Evolutionary conservation across 108 stramenopile genomes (phyloP).

Genomic region (Cyclotella atomus): DNA sequence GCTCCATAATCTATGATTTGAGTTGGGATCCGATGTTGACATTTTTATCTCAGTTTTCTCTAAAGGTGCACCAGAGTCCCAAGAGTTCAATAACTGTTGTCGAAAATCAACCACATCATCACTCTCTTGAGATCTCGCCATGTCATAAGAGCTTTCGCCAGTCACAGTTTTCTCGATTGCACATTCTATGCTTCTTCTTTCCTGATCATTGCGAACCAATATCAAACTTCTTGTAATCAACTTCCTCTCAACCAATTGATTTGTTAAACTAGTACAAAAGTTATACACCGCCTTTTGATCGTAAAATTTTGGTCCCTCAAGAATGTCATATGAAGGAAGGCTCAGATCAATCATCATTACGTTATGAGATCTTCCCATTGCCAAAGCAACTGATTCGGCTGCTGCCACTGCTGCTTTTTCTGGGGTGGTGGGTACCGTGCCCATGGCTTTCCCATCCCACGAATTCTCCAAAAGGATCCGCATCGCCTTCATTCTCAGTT

Average conservation of each 20-base stretch:
- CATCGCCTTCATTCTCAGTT: conserved; percentile 40
- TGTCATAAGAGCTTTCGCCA: not conserved
- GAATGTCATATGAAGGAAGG: conserved; percentile 49
- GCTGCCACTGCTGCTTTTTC: conserved; percentile 35
- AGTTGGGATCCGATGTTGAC: conserved; percentile 4
- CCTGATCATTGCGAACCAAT: conserved; percentile 41
- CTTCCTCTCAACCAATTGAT: conserved; percentile 19
- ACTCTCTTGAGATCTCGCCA: not conserved
- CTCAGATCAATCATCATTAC: conserved; percentile 46
- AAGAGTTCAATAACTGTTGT: conserved; percentile 31
- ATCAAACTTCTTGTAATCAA: conserved; percentile 42
- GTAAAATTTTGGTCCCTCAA: conserved; percentile 42
- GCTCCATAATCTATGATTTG: conserved; percentile 54
- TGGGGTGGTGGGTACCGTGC: conserved; percentile 27
- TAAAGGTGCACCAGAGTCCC: conserved; percentile 21
- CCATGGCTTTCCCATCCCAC: conserved; percentile 46
- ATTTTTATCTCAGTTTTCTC: not conserved
- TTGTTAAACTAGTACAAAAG: conserved; percentile 27
- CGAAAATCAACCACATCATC: conserved; percentile 27
- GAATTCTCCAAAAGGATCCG: conserved; percentile 48
- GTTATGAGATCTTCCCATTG: conserved; percentile 34
- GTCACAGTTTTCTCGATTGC: not conserved
- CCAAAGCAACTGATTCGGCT: conserved; percentile 32
- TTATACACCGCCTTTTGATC: conserved; percentile 31
- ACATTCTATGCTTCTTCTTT: conserved; percentile 26